Evolutionary conservation across 2,329 filamentous ascomycete genomes (phyloP).

Genomic region (Exophiala xenobiotica): DNA sequence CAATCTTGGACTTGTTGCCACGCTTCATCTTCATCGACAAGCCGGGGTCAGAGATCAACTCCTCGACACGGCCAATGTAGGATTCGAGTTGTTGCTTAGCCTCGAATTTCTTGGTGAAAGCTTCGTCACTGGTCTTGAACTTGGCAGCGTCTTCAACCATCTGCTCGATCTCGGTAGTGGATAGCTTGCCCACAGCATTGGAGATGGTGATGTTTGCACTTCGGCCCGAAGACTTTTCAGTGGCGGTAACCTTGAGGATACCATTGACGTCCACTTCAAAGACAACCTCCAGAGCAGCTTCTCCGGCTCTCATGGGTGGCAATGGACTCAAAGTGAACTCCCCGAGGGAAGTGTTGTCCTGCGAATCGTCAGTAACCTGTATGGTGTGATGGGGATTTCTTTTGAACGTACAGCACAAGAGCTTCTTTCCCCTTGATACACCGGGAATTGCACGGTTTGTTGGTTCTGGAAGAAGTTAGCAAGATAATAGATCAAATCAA

Average conservation of each 20-base stretch:
- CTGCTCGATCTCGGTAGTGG: slow-evolving; percentile 88
- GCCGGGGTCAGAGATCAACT: slow-evolving; percentile 95
- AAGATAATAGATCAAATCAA: slow-evolving; percentile 36
- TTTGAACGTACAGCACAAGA: slow-evolving; percentile 72
- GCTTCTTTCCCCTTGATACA: slow-evolving; percentile 93
- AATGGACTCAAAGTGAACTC: slow-evolving; percentile 94
- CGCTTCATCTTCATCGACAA: slow-evolving; percentile 98
- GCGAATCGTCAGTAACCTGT: background rate
- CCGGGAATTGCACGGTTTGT: slow-evolving; percentile 84
- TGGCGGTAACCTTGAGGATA: slow-evolving; percentile 98
- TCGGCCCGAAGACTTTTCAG: slow-evolving; percentile 97
- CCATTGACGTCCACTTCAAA: slow-evolving; percentile 99
- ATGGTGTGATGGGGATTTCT: background rate
- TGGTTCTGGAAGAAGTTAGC: slow-evolving; percentile 59
- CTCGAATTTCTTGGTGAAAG: slow-evolving; percentile 99
- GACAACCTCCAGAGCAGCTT: slow-evolving; percentile 94
- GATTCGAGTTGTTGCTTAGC: slow-evolving; percentile 98
- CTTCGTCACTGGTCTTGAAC: slow-evolving; percentile 97
- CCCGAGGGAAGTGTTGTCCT: slow-evolving; percentile 95
- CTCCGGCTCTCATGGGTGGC: slow-evolving; percentile 84
- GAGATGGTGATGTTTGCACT: slow-evolving; percentile 99
- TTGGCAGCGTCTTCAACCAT: slow-evolving; percentile 97
- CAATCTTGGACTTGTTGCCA: slow-evolving; percentile 99
- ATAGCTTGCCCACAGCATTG: slow-evolving; percentile 99
- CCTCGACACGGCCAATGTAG: slow-evolving; percentile 97